Percentiles rank a stretch among this genome's conserved stretches.
These are phyloP conservation scores for Pyrus hybrid DNA, from an alignment of 331 rosid species.

Conservation along the genomic window DNA sequence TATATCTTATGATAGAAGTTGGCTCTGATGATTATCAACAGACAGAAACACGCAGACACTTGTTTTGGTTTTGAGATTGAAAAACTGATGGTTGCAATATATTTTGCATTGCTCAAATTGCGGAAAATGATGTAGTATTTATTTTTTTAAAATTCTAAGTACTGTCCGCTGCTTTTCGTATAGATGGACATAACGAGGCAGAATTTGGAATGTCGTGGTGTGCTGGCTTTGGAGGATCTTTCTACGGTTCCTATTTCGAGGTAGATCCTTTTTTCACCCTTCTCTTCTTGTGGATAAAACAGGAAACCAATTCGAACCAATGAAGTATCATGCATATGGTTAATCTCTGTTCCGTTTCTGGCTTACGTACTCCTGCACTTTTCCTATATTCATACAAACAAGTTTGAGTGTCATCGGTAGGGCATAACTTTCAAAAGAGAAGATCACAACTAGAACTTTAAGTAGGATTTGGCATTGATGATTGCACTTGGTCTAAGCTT, in stretches of 20 bases:
- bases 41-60: not conserved
- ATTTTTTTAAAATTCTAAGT: not conserved
- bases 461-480: not conserved
- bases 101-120: not conserved
- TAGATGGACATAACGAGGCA: slow-evolving; percentile 92
- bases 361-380: too few species aligned
- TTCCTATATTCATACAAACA: not conserved
- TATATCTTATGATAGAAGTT: not conserved
- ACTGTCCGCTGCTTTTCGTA: slow-evolving; percentile 12
- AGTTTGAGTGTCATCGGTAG: not conserved
- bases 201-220: slow-evolving; percentile 97
- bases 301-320: too few species aligned
- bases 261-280: slow-evolving; percentile 21
- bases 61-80: not conserved
- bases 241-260: slow-evolving; percentile 75
- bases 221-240: slow-evolving; percentile 84
- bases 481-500: not conserved
- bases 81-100: not conserved
- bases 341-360: not conserved
- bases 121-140: not conserved
- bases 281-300: not conserved
- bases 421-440: not conserved
- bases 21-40: not conserved
- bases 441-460: not conserved
- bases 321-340: too few species aligned